These are phyloP conservation scores for Fomitopsis pinicola DNA, from an alignment of 1,284 basidiomycete genomes.

Conservation along the genomic window DNA sequence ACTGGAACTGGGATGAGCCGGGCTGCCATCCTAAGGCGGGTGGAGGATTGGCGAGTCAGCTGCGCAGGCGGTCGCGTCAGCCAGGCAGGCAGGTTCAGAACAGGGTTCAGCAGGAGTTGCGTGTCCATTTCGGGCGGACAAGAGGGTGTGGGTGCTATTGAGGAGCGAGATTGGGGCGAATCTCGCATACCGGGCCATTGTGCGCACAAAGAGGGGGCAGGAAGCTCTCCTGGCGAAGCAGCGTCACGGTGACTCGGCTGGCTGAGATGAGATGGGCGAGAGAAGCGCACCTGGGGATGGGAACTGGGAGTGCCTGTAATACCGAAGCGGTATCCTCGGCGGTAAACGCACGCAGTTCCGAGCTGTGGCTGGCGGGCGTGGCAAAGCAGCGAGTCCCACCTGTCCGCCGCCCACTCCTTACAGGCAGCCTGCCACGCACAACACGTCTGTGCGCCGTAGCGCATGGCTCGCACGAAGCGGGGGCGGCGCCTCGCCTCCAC, in stretches of 20 bases:
- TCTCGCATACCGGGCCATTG: not conserved
- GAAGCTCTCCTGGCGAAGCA: not conserved
- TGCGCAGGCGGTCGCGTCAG: not conserved
- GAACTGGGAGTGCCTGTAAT: not conserved
- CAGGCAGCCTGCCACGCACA: not conserved
- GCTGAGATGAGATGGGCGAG: not conserved
- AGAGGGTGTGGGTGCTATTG: not conserved
- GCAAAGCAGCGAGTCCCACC: not conserved
- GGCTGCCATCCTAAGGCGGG: not conserved
- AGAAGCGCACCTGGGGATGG: not conserved
- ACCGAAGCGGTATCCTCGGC: constrained; percentile 3
- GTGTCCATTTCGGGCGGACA: not conserved
- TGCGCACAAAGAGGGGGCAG: not conserved
- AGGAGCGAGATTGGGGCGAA: not conserved
- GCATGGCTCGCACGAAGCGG: not conserved
- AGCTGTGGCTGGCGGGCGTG: constrained; percentile 3
- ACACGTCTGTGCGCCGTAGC: not conserved
- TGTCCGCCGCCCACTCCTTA: not conserved
- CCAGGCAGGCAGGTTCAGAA: not conserved
- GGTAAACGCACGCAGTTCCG: constrained; percentile 12
- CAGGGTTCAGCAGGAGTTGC: not conserved
- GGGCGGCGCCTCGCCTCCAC: not conserved
- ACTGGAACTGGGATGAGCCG: not conserved
- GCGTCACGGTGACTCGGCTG: not conserved
- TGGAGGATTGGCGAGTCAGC: constrained; percentile 1